phyloP scores from a whole-genome alignment of 257 asterid genomes.

The Jacaranda copaia region DNA sequence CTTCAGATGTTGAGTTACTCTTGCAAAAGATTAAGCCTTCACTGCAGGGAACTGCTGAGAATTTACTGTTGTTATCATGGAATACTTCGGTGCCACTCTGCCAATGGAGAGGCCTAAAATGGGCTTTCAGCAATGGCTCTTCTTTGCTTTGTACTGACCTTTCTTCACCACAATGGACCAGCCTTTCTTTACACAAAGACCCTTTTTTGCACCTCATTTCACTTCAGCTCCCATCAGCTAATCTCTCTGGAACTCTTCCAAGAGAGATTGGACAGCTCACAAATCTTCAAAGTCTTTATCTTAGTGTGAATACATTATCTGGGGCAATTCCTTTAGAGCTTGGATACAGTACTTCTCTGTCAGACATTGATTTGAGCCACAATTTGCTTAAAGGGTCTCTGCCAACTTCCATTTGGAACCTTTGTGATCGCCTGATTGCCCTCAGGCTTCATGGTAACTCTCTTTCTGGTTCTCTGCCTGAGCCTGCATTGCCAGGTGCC shows the following conservation, averaged over 20 bases:
- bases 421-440: conserved; percentile 74
- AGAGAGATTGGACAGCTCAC: conserved; percentile 85
- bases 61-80: conserved; percentile 79
- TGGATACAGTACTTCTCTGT: conserved; percentile 76
- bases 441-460: conserved; percentile 79
- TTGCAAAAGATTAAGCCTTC: conserved; percentile 76
- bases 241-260: conserved; percentile 86
- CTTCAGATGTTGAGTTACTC: conserved; percentile 76
- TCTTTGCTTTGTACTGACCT: conserved; percentile 59
- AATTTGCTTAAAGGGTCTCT: conserved; percentile 73
- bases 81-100: conserved; percentile 84
- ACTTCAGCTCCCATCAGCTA: conserved; percentile 88
- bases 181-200: conserved; percentile 52
- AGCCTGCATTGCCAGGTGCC: conserved; percentile 82
- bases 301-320: conserved; percentile 67
- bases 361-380: conserved; percentile 83
- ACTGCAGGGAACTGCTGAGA: conserved; percentile 72
- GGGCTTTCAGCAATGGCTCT: conserved; percentile 74
- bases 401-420: conserved; percentile 93
- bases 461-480: conserved; percentile 79
- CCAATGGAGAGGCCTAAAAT: conserved; percentile 92
- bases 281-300: conserved; percentile 71
- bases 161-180: conserved; percentile 85
- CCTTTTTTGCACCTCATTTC: conserved; percentile 74
- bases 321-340: conserved; percentile 90